phyloP scores from a whole-genome alignment of 2,329 filamentous ascomycete species.

The Colletotrichum tanaceti region DNA sequence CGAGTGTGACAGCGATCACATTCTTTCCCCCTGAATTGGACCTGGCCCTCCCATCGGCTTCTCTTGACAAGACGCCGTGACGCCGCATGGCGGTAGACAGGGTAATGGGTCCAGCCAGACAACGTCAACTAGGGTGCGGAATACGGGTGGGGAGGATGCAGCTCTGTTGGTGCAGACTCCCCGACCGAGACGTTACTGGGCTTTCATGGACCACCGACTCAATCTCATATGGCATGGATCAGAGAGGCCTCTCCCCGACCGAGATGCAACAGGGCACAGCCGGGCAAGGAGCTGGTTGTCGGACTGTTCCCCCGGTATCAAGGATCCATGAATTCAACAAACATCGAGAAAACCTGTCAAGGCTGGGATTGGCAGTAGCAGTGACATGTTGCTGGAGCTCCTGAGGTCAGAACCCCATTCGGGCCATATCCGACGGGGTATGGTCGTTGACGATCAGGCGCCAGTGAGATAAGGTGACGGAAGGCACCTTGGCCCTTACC shows the following conservation, averaged over 20 bases:
- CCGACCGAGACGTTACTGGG: neutral
- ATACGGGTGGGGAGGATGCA: neutral
- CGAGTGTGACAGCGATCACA: slow-evolving; percentile 24
- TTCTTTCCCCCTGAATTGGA: neutral
- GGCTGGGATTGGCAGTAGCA: neutral
- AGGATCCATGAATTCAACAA: neutral
- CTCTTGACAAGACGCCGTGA: neutral
- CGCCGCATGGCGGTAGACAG: neutral
- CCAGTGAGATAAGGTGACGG: slow-evolving; percentile 22
- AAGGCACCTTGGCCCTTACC: slow-evolving; percentile 1
- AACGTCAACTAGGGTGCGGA: neutral
- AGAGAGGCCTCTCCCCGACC: slow-evolving; percentile 5
- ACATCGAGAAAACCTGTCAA: neutral
- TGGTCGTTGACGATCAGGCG: slow-evolving; percentile 15
- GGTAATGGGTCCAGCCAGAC: neutral
- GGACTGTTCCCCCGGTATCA: neutral
- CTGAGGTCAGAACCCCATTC: neutral
- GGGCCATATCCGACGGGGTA: neutral
- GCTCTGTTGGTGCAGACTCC: neutral
- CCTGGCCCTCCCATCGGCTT: neutral
- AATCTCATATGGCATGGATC: neutral
- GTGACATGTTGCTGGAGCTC: slow-evolving; percentile 1
- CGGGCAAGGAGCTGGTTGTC: neutral
- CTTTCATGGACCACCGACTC: neutral
- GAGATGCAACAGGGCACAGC: neutral